These are phyloP conservation scores for Durotheca rogersii DNA, from an alignment of 495 filamentous ascomycete species.

Conservation along the genomic window DNA sequence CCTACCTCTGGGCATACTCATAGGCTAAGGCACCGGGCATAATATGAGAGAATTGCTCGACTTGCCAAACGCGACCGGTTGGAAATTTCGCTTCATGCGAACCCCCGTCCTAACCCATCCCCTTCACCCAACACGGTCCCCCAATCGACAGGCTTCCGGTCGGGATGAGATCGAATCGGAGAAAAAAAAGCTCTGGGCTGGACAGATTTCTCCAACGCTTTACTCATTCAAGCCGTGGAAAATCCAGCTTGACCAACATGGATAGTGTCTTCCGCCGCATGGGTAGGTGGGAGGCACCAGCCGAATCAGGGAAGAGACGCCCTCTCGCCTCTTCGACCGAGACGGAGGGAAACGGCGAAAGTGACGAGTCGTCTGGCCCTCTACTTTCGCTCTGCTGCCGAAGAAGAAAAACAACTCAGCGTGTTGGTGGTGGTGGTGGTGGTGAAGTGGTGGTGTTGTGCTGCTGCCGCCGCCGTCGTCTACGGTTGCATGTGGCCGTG, in stretches of 20 bases:
- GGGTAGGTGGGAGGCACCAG: too few relatives aligned
- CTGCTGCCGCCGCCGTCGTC: too few relatives aligned
- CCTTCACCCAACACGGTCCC: background rate
- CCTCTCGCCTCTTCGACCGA: conserved; percentile 20
- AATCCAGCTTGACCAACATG: too few relatives aligned
- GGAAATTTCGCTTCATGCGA: conserved; percentile 29
- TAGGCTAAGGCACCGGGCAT: too few relatives aligned
- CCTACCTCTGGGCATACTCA: too few relatives aligned
- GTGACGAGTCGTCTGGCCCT: too few relatives aligned
- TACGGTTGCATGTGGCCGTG: background rate
- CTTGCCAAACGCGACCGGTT: too few relatives aligned
- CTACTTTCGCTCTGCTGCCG: too few relatives aligned
- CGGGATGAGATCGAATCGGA: background rate
- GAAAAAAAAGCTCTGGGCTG: background rate
- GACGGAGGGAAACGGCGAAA: background rate
- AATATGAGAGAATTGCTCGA: too few relatives aligned
- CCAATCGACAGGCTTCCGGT: background rate
- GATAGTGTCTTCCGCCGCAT: too few relatives aligned
- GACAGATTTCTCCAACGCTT: background rate
- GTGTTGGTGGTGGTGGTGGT: background rate
- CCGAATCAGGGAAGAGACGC: conserved; percentile 8
- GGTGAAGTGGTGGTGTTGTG: too few relatives aligned
- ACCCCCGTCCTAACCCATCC: background rate
- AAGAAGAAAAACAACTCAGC: too few relatives aligned
- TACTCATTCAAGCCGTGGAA: conserved; percentile 1